Base-by-base conservation (phyloP, 257 asterid genomes). In the Buddleja alternifolia region DNA sequence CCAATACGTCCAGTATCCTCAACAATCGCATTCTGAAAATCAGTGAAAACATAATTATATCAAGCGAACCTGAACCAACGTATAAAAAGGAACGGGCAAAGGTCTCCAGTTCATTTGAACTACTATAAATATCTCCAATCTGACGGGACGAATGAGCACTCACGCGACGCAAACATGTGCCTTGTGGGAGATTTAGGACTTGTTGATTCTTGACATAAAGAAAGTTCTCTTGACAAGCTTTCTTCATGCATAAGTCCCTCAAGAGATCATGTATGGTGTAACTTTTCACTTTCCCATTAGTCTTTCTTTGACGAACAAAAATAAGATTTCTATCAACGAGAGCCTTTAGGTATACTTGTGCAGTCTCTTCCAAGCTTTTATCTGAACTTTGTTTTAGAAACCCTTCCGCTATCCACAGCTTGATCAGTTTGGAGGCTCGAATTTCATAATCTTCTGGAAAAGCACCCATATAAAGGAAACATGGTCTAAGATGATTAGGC, bases 341-440 rank as follows among this genome's bases (percentile, higher is more conserved):
- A 48, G 19, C 59, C 48, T 17, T 65, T 42, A 65, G 16, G 60
- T 36, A 48, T 4, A 10, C 10, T 24, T 25, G 8, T 0, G 60
- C 36, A 8, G 19, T 71, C 10, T 69, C 67, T 8, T 56, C 74
- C 56, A 17, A 2, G 23, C 48, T 42, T 36, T 9, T 60, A 10
- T n/a, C 59, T 14, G 14, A 9, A 2, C 6, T 25, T 25, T 52
- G 47, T 6, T 21, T 14, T 2, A 67, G 0, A 7, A 74, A 60
- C 14, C 79, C 79, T n/a, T 75, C 72, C 0, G 75, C 75, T 0
- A 32, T 61, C 75, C 67, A 75, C 7, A 63, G 5, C 0, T 16
- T 8, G 1, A 50, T 10, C n/a, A 75, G 59, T n/a, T n/a, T 69
- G 11, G 63, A 59, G 6, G 73, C 47, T 10, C 39, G 46, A 40